Percentiles rank a stretch among this genome's conserved stretches.
Evolutionary conservation across 148 eudicot species (phyloP).

Genomic region (Amaranthus palmeri): DNA sequence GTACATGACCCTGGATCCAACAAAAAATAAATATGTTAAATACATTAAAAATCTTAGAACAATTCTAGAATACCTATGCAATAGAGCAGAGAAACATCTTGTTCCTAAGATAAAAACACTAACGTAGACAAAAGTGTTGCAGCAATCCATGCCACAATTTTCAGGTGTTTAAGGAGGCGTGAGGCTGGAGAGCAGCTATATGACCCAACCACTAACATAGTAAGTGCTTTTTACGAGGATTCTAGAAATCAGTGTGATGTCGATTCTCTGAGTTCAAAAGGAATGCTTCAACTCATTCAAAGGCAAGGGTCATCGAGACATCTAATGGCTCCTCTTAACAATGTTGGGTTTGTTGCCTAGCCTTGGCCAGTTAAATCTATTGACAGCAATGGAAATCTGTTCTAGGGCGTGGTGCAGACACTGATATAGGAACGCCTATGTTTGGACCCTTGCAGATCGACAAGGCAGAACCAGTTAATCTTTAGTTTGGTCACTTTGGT

Average conservation of each 20-base stretch:
- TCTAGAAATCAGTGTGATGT: constrained; percentile 82
- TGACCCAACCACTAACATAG: constrained; percentile 70
- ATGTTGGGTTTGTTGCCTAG: constrained; percentile 92
- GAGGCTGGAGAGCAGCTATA: constrained; percentile 76
- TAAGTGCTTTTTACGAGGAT: constrained; percentile 61
- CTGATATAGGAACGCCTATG: constrained; percentile 58
- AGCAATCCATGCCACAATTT: constrained; percentile 89
- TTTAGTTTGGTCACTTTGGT: constrained; percentile 96
- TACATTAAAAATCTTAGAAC: constrained; percentile 84
- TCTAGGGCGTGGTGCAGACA: constrained; percentile 31
- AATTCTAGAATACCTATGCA: constrained; percentile 89
- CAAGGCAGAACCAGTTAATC: constrained; percentile 84
- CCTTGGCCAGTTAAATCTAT: constrained; percentile 83
- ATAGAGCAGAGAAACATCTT: constrained; percentile 85
- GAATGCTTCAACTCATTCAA: constrained; percentile 93
- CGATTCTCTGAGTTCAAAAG: constrained; percentile 81
- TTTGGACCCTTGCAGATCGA: constrained; percentile 76
- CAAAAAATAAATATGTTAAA: constrained; percentile 83
- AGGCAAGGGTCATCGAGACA: constrained; percentile 83
- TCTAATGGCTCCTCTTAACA: constrained; percentile 88
- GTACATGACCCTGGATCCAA: constrained; percentile 96
- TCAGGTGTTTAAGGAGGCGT: constrained; percentile 79
- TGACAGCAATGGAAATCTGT: constrained; percentile 44
- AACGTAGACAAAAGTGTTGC: constrained; percentile 95
- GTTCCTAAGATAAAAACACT: constrained; percentile 97